These are phyloP conservation scores for Stropharia rugosoannulata DNA, from an alignment of 768 basidiomycete genomes.

Conservation along the genomic window DNA sequence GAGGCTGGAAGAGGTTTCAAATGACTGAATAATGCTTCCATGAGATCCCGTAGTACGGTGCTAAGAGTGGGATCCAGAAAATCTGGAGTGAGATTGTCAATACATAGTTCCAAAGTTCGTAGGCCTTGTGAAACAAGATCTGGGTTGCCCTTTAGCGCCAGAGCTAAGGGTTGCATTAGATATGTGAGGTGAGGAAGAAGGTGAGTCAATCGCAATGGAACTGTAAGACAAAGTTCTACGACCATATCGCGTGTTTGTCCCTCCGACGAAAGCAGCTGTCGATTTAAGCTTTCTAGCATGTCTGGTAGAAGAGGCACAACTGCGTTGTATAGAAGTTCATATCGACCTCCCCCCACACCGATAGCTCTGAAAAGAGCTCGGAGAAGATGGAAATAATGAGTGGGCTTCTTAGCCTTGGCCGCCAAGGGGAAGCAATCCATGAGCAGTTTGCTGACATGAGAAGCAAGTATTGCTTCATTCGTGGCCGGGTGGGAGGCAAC, in stretches of 20 bases:
- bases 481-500: conserved; percentile 67
- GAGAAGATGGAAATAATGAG: conserved; percentile 90
- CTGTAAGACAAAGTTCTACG: conserved; percentile 95
- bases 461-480: conserved; percentile 93
- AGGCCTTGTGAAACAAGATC: conserved; percentile 95
- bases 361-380: conserved; percentile 92
- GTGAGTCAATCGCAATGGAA: conserved; percentile 92
- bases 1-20: conserved; percentile 87
- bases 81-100: conserved; percentile 97
- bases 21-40: conserved; percentile 91
- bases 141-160: conserved; percentile 82
- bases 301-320: conserved; percentile 95
- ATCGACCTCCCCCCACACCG: conserved; percentile 87
- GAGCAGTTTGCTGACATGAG: conserved; percentile 88
- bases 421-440: conserved; percentile 97
- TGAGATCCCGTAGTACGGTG: conserved; percentile 89
- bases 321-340: conserved; percentile 94
- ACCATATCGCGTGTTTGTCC: conserved; percentile 88
- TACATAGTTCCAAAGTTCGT: conserved; percentile 96
- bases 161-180: conserved; percentile 93
- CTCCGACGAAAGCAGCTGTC: conserved; percentile 83
- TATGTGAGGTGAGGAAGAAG: conserved; percentile 93
- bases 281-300: conserved; percentile 93
- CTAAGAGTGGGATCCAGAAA: conserved; percentile 96
- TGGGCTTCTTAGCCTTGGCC: conserved; percentile 86